Percentiles rank a stretch among this genome's conserved stretches.
Conservation (phyloP, 2,329 filamentous ascomycete genomes). For the Venturia carpophila region DNA sequence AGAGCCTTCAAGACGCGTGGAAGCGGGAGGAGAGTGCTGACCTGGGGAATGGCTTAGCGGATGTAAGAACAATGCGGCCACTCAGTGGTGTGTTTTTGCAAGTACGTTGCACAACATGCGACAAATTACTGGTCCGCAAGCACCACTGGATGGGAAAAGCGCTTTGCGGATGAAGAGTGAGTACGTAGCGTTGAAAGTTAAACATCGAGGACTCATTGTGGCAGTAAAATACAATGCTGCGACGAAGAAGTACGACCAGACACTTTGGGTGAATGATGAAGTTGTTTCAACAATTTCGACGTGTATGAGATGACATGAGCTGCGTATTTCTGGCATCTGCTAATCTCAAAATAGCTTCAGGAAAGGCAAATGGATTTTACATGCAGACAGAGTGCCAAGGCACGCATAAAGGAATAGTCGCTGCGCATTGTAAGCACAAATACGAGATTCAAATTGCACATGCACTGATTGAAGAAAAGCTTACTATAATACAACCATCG, state of each 20-base stretch:
- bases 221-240: conserved; percentile 5
- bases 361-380: conserved; percentile 12
- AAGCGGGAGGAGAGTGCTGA: background rate
- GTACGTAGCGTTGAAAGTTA: background rate
- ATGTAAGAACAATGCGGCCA: background rate
- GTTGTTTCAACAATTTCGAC: conserved; percentile 14
- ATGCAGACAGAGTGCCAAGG: conserved; percentile 15
- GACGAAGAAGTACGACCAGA: conserved; percentile 14
- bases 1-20: background rate
- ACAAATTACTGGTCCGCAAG: conserved; percentile 7
- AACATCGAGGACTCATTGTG: background rate
- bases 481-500: conserved; percentile 8
- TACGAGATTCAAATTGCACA: background rate
- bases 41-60: background rate
- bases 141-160: background rate
- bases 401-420: conserved; percentile 8
- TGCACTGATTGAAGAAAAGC: background rate
- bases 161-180: conserved; percentile 14
- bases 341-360: background rate
- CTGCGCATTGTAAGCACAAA: conserved; percentile 6
- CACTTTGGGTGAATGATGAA: conserved; percentile 8
- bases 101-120: conserved; percentile 14
- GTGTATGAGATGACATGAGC: background rate
- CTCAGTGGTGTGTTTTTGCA: conserved; percentile 15
- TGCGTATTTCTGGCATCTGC: background rate